These are phyloP conservation scores for Cucumis hystrix DNA, from an alignment of 306 rosid species.

Conservation along the genomic window DNA sequence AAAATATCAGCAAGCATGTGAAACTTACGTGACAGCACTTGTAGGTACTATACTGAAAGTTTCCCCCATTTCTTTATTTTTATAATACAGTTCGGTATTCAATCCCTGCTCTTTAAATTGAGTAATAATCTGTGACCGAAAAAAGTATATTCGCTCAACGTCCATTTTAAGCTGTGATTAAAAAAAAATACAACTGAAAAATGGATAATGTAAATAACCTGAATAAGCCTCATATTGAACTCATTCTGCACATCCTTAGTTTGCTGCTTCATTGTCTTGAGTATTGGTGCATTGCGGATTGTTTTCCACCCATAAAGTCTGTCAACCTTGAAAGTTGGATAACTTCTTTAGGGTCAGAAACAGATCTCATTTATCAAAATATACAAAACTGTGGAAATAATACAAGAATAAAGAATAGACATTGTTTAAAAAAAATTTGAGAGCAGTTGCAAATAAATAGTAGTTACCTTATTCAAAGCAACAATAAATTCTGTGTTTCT, in stretches of 20 bases:
- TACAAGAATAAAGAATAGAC: constrained; percentile 4
- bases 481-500: constrained; percentile 89
- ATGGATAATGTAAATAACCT: constrained; percentile 29
- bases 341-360: not conserved
- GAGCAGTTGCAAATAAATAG: not conserved
- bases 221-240: constrained; percentile 66
- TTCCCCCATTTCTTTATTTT: constrained; percentile 89
- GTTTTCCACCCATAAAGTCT: constrained; percentile 89
- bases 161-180: not conserved
- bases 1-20: not conserved
- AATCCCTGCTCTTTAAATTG: constrained; percentile 82
- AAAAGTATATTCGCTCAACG: constrained; percentile 10
- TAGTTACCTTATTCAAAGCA: constrained; percentile 75
- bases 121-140: constrained; percentile 47
- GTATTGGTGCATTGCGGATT: constrained; percentile 64
- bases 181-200: not conserved
- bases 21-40: constrained; percentile 76
- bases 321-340: constrained; percentile 49
- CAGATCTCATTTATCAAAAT: not conserved
- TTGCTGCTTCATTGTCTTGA: constrained; percentile 70
- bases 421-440: not conserved
- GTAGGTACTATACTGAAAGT: constrained; percentile 91
- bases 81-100: constrained; percentile 73
- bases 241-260: constrained; percentile 76
- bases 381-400: not conserved